Base-by-base conservation (phyloP, 495 filamentous ascomycete genomes). In the Tetracladium setigerum region DNA sequence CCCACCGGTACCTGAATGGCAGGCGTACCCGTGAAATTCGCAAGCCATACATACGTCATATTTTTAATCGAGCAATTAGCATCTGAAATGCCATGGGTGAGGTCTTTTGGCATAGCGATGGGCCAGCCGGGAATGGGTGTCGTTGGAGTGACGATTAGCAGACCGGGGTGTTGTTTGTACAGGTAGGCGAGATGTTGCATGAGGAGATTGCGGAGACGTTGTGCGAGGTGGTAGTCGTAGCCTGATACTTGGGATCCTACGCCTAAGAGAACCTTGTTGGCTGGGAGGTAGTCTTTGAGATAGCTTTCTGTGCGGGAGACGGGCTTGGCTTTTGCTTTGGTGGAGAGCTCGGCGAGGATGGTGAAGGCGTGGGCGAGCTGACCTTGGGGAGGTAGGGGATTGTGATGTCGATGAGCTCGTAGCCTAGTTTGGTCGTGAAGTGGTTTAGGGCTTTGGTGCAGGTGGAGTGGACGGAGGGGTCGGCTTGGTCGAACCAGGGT, bases 31-130 rank as follows among this genome's bases (percentile, higher is more conserved):
- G 66, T 76, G 50, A 86, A 83, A 57, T 97, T 97, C 6, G 91
- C 87, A 38, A 91, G 61, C 79, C 85, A 95, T 24, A 82, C 84
- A 66, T 88, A 97, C 66, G 82, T 81, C 88, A 95, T 95, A 59
- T 77, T 89, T 18, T 80, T 68, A 4, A 95, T 67, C 11, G 77
- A 81, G 49, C 60, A 67, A 57, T 89, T 87, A 1, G 76, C 83
- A 62, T 97, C 83, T 13, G 72, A 81, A 44, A 88, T 66, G 1
- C 91, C 91, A 35, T 79, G 73, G 30, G 65, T 63, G 18, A 87
- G 64, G 31, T 75, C 74, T 6, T 54, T 64, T 2, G 55, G 56
- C 0, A 70, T 54, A 1, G 76, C 71, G 52, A 73, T 73, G 11
- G 52, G 49, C 80, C 86, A 94, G 1, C 91, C 89, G 0, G 81